These are phyloP conservation scores for Zygnema circumcarinatum DNA, from an alignment of 139 green algal genomes.

Conservation along the genomic window DNA sequence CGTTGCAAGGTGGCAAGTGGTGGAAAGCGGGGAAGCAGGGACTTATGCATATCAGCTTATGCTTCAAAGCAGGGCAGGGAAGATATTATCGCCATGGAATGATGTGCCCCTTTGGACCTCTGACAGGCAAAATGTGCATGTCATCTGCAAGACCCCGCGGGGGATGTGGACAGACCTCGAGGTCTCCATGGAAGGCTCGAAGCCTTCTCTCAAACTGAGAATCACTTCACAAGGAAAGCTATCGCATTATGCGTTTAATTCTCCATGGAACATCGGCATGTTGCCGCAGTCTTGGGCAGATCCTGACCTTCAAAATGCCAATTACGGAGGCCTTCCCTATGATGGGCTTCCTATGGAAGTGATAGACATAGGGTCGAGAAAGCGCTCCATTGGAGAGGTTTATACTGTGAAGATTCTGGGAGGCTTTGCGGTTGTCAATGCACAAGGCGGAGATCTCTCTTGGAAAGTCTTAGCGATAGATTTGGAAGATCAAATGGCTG, in stretches of 20 bases:
- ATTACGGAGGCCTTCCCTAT: slow-evolving; percentile 25
- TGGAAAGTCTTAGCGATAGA: slow-evolving; percentile 19
- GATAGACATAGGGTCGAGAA: background rate
- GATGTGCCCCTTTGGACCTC: background rate
- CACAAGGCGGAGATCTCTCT: background rate
- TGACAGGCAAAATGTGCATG: background rate
- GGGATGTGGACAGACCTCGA: background rate
- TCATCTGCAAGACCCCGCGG: background rate
- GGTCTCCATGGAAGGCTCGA: background rate
- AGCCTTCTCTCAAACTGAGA: background rate
- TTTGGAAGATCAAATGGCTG: slow-evolving; percentile 24
- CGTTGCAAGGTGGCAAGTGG: too few relatives aligned
- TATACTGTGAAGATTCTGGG: slow-evolving; percentile 25
- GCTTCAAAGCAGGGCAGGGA: background rate
- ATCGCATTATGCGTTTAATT: slow-evolving; percentile 8
- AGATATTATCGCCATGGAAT: background rate
- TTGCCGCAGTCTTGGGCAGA: slow-evolving; percentile 26
- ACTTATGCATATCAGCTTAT: background rate
- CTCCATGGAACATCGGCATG: slow-evolving; percentile 15
- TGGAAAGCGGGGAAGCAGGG: background rate
- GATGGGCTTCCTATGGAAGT: background rate
- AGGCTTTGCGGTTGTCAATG: slow-evolving; percentile 12
- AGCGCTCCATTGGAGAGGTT: slow-evolving; percentile 8
- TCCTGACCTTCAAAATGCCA: slow-evolving; percentile 12
- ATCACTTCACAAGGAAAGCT: background rate